Percentiles rank a stretch among this genome's conserved stretches.
Conservation (phyloP, 2,329 filamentous ascomycete genomes). For the Fusarium sp. region DNA sequence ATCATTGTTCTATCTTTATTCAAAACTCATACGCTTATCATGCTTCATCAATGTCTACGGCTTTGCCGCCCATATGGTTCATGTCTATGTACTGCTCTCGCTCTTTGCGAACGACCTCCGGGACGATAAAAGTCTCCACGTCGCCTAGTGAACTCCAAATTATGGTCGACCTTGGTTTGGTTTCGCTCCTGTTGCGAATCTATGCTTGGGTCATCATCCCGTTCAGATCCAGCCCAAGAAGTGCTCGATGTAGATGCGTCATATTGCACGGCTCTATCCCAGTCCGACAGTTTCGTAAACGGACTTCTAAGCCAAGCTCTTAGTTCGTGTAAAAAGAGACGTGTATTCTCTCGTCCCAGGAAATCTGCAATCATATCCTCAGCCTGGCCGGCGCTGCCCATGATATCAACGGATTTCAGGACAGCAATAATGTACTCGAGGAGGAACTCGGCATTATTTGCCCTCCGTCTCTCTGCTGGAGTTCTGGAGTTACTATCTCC, state of each 20-base stretch:
- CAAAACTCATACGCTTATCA: slow-evolving; percentile 5
- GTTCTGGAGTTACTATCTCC: slow-evolving; percentile 9
- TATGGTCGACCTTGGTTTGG: not conserved
- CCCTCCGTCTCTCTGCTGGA: slow-evolving; percentile 50
- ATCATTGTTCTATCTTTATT: slow-evolving; percentile 38
- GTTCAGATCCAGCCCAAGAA: not conserved
- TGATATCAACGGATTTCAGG: slow-evolving; percentile 83
- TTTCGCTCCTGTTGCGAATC: not conserved
- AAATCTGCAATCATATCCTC: slow-evolving; percentile 84
- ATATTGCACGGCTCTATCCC: slow-evolving; percentile 86
- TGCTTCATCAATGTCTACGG: slow-evolving; percentile 1
- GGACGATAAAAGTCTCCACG: slow-evolving; percentile 48
- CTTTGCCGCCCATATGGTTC: slow-evolving; percentile 31
- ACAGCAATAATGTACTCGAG: slow-evolving; percentile 88
- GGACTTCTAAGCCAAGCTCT: slow-evolving; percentile 86
- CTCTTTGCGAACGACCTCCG: slow-evolving; percentile 6
- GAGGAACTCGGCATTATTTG: slow-evolving; percentile 82
- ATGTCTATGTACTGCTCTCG: slow-evolving; percentile 18
- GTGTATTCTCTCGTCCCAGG: slow-evolving; percentile 77
- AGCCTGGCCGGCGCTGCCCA: slow-evolving; percentile 80
- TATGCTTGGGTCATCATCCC: not conserved
- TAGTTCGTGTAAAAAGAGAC: slow-evolving; percentile 86
- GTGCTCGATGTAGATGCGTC: slow-evolving; percentile 21
- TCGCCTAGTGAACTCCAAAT: not conserved
- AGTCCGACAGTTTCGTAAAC: slow-evolving; percentile 75